phyloP scores from a whole-genome alignment of 2,329 filamentous ascomycete genomes.

The Clonostachys solani region DNA sequence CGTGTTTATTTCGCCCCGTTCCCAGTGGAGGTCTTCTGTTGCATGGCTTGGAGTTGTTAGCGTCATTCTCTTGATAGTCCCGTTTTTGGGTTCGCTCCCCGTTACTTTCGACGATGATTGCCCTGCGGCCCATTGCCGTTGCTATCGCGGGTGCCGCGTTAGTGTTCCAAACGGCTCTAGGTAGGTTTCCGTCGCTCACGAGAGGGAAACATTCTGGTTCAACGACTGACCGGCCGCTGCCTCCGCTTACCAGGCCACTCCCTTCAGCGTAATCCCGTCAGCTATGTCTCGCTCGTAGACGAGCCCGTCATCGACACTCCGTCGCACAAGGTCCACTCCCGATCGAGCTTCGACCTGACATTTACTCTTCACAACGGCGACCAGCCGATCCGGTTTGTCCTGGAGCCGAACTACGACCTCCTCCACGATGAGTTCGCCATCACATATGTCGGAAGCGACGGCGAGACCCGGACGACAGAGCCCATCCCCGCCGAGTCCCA shows the following conservation, averaged over 20 bases:
- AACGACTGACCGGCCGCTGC: neutral
- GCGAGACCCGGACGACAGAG: conserved; percentile 62
- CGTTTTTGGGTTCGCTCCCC: no score
- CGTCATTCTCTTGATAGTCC: no score
- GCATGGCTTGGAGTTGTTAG: no score
- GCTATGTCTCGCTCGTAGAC: conserved; percentile 68
- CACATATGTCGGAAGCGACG: conserved; percentile 68
- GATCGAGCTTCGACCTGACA: conserved; percentile 79
- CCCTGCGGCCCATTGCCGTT: conserved; percentile 20
- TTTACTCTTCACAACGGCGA: conserved; percentile 68
- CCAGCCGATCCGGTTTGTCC: conserved; percentile 70
- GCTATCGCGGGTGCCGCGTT: conserved; percentile 21
- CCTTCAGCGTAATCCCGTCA: conserved; percentile 70
- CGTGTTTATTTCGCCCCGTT: no score
- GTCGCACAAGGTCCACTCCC: conserved; percentile 72
- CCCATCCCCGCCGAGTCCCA: conserved; percentile 68
- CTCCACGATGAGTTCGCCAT: conserved; percentile 72
- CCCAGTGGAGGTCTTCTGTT: no score
- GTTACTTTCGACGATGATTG: conserved; percentile 17
- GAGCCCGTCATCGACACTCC: conserved; percentile 74
- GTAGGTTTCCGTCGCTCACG: conserved; percentile 11
- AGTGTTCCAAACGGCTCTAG: conserved; percentile 20
- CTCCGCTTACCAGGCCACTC: conserved; percentile 55
- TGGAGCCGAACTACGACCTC: conserved; percentile 91
- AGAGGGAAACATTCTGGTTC: conserved; percentile 8